These are phyloP conservation scores for Vitis labrusca DNA, from an alignment of 164 flowering plant genomes.

Conservation along the genomic window DNA sequence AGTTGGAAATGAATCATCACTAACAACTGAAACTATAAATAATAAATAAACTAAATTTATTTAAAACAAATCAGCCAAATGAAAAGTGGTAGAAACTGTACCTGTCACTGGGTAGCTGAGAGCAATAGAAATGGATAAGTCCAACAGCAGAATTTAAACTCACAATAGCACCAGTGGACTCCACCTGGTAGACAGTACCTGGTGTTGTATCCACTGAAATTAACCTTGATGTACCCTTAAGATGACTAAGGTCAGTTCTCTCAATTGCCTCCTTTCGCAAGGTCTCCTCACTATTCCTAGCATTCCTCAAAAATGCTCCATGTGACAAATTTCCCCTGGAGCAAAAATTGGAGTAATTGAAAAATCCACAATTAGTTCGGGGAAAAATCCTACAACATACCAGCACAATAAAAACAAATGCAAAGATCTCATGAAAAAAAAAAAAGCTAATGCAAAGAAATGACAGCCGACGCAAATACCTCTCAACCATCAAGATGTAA, in stretches of 20 bases:
- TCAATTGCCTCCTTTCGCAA: conserved; percentile 94
- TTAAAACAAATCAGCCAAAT: background rate
- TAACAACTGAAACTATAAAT: background rate
- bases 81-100: conserved; percentile 16
- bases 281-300: conserved; percentile 97
- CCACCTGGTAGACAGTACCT: conserved; percentile 86
- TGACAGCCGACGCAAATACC: conserved; percentile 41
- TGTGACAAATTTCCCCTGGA: conserved; percentile 85
- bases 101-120: conserved; percentile 99
- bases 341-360: background rate
- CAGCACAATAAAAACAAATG: background rate
- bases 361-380: background rate
- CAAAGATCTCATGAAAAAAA: background rate
- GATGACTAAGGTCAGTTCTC: conserved; percentile 95
- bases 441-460: background rate
- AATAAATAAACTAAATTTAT: background rate
- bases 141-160: conserved; percentile 99
- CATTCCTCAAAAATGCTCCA: conserved; percentile 87
- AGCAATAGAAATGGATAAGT: conserved; percentile 93
- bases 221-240: conserved; percentile 67
- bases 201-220: conserved; percentile 61
- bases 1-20: conserved; percentile 1
- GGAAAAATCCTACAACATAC: background rate
- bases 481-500: conserved; percentile 97
- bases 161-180: conserved; percentile 96